Evolutionary conservation across 164 flowering plant species (phyloP).

Genomic region (Santalum album): DNA sequence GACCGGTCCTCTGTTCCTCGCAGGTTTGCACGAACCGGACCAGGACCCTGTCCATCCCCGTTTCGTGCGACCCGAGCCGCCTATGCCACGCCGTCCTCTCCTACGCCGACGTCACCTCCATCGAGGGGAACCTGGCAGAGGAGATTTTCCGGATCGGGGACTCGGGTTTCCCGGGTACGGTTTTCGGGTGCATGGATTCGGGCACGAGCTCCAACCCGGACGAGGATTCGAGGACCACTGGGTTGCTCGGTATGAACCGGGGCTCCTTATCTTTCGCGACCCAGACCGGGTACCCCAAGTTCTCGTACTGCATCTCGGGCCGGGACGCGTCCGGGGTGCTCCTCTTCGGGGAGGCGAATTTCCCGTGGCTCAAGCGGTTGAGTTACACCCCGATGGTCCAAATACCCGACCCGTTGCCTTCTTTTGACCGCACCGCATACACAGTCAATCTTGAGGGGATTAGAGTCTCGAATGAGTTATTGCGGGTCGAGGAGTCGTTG

Average conservation of each 20-base stretch:
- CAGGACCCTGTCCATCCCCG: conserved; percentile 4
- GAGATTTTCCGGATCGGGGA: conserved; percentile 48
- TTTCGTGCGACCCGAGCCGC: background rate
- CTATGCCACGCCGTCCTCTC: conserved; percentile 25
- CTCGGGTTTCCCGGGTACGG: conserved; percentile 20
- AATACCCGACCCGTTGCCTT: conserved; percentile 50
- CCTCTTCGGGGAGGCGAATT: conserved; percentile 43
- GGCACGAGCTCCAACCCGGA: conserved; percentile 31
- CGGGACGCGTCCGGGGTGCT: conserved; percentile 49
- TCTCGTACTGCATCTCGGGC: conserved; percentile 74
- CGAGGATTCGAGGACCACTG: conserved; percentile 47
- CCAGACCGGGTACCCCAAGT: conserved; percentile 53
- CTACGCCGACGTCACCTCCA: conserved; percentile 67
- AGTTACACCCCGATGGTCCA: conserved; percentile 64
- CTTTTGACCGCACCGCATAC: conserved; percentile 63
- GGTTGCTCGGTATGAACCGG: conserved; percentile 80
- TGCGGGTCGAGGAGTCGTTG: conserved; percentile 48
- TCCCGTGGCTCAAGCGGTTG: conserved; percentile 34
- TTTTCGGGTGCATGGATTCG: conserved; percentile 74
- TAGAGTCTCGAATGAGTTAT: conserved; percentile 31
- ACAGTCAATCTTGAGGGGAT: conserved; percentile 70
- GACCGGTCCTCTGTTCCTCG: conserved; percentile 1
- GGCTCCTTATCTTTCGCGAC: conserved; percentile 69
- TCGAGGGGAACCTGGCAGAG: conserved; percentile 64
- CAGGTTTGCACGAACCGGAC: background rate